Percentiles rank a stretch among this genome's conserved stretches.
Conservation (phyloP, 305 asterid species). For the Petunia hybrid region DNA sequence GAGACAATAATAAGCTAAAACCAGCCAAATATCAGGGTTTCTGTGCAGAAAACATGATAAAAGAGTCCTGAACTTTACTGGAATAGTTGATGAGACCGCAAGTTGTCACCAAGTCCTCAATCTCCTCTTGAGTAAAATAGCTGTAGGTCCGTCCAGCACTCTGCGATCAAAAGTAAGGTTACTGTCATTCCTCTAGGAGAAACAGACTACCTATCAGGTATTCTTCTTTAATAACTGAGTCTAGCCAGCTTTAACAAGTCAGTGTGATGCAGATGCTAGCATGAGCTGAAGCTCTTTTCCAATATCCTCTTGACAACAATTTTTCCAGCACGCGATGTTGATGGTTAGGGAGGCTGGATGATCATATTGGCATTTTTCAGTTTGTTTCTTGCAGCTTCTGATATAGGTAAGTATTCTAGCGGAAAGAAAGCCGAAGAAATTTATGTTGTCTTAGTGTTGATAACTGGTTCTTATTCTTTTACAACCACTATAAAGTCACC, state of each 20-base stretch:
- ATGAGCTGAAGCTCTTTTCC: neutral
- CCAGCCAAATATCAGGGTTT: constrained; percentile 55
- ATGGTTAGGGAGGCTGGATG: neutral
- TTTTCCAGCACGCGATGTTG: neutral
- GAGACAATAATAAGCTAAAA: neutral
- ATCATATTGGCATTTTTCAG: neutral
- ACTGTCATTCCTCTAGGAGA: neutral
- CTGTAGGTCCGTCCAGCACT: constrained; percentile 51
- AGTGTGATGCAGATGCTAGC: neutral
- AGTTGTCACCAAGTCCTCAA: constrained; percentile 74
- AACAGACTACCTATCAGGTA: neutral
- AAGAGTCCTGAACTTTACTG: constrained; percentile 67
- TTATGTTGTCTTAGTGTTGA: neutral
- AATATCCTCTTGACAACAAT: neutral
- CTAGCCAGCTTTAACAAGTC: neutral
- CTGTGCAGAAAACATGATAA: constrained; percentile 86
- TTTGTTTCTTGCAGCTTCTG: neutral
- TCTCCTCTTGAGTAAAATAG: constrained; percentile 74
- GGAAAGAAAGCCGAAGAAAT: neutral
- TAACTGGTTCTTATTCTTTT: neutral
- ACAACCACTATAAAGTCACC: neutral
- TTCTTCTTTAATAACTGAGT: neutral
- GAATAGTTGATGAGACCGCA: constrained; percentile 81
- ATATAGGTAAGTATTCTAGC: neutral
- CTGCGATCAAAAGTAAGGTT: constrained; percentile 43